These are phyloP conservation scores for Rusavskia elegans DNA, from an alignment of 495 filamentous ascomycete species.

Conservation along the genomic window DNA sequence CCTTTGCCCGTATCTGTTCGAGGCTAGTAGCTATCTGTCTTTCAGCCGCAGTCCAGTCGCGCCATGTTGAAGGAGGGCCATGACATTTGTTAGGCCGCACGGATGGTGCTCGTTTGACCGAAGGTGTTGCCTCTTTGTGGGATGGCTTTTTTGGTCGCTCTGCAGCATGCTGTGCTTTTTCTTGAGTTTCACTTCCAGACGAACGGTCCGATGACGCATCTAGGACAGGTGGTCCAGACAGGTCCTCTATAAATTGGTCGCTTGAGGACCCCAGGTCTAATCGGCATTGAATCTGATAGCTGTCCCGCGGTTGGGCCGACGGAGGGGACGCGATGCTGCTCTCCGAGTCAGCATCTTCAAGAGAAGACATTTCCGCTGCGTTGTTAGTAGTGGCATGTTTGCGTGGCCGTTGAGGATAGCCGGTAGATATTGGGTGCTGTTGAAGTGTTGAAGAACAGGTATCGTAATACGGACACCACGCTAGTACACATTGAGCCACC, in stretches of 20 bases:
- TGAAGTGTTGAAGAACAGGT: too few species aligned
- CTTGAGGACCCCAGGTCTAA: not conserved
- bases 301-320: not conserved
- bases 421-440: too few species aligned
- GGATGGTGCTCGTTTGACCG: not conserved
- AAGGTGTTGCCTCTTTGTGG: not conserved
- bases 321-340: not conserved
- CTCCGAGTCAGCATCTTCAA: not conserved
- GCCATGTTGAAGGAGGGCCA: conserved; percentile 46
- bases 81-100: conserved; percentile 33
- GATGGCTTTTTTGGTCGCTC: too few species aligned
- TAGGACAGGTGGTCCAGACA: not conserved
- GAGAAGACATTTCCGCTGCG: not conserved
- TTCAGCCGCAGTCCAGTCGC: conserved; percentile 38
- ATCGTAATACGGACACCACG: too few species aligned
- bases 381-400: not conserved
- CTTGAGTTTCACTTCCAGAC: not conserved
- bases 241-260: not conserved
- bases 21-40: conserved; percentile 39
- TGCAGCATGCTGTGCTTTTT: not conserved
- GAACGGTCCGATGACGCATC: not conserved
- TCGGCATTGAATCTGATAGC: not conserved
- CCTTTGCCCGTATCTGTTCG: conserved; percentile 35
- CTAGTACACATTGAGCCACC: too few species aligned
- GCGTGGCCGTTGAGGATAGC: not conserved